Conservation (phyloP, 176 grass and related monocot species). For the Themeda triandra region DNA sequence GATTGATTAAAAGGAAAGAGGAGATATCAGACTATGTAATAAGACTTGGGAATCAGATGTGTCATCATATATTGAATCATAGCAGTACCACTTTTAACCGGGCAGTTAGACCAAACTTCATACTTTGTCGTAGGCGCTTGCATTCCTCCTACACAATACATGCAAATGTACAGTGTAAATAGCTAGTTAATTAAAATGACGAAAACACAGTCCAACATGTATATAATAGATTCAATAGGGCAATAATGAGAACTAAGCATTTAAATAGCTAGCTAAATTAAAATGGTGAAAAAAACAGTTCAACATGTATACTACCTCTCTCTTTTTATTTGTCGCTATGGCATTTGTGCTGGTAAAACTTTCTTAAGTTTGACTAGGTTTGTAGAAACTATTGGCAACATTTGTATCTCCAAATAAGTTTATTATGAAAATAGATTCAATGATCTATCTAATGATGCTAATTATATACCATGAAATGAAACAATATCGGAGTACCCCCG, state of each 20-base stretch:
- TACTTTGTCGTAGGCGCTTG: constrained; percentile 74
- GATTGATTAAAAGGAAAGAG: constrained; percentile 22
- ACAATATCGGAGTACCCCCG: no score
- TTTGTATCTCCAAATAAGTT: no score
- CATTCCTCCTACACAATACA: constrained; percentile 83
- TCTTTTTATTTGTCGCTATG: no score
- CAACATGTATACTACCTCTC: not conserved
- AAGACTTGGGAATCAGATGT: constrained; percentile 6
- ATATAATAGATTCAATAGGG: not conserved
- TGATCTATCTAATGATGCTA: no score
- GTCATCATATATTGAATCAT: constrained; percentile 26
- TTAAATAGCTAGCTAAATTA: constrained; percentile 1
- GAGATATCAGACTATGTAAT: constrained; percentile 29
- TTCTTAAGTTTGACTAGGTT: no score
- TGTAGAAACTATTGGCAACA: no score
- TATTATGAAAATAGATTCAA: no score
- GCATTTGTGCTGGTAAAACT: no score
- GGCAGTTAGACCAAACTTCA: constrained; percentile 67
- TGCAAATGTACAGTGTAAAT: constrained; percentile 31
- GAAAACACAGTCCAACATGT: not conserved
- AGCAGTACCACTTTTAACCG: constrained; percentile 89
- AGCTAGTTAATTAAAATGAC: not conserved
- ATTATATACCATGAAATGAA: no score
- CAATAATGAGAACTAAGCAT: not conserved
- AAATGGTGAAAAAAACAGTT: not conserved